Base-by-base conservation (phyloP, 2,329 filamentous ascomycete genomes). In the Emericellopsis atlantica region DNA sequence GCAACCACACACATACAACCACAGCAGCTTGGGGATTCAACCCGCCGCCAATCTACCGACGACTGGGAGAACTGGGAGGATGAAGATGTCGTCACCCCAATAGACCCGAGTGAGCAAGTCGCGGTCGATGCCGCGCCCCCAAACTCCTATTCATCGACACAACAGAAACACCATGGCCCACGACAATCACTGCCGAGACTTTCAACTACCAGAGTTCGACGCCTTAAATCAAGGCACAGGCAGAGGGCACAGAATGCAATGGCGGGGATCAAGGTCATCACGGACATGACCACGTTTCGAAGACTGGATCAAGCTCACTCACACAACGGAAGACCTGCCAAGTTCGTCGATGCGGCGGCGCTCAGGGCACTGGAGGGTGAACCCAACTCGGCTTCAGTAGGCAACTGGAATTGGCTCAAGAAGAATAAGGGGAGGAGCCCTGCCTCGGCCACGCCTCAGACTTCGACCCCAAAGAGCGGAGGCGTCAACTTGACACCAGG, bases 261-360 rank as follows among this genome's bases (percentile, higher is more conserved):
- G 58, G 74, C 73, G 8, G 78, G 78, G 11, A 83, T 84, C 52
- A 79, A 67, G 46, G 56, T 87, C 16, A 76, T 85, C 47, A 88
- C 83, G 2, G 79, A 80, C 52, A 80, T 85, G 65, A 64, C 75
- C 45, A 64, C 57, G 45, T 66, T 66, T 54, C 73, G 61, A 22
- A 62, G 64, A 23, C 9, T 12, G 9, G 26, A 29, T 6, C 26
- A 29, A 12, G 9, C 8, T 12, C 58, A 55, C 48, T 67, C 53
- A 54, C 67, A 57, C 47, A 53, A 49, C 40, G 55, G 48, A 33
- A 60, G 51, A 22, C 57, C 58, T 22, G 49, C 47, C 42, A 75
- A 68, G 43, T 78, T 76, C 45, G 74, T 74, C 12, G 71, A 81
- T 48, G 62, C 70, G n/a, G 71, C 69, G 32, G 73, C 77, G 11